These are phyloP conservation scores for Sugiyamaella pinicola DNA, from an alignment of 1,139 yeast species.

Conservation along the genomic window DNA sequence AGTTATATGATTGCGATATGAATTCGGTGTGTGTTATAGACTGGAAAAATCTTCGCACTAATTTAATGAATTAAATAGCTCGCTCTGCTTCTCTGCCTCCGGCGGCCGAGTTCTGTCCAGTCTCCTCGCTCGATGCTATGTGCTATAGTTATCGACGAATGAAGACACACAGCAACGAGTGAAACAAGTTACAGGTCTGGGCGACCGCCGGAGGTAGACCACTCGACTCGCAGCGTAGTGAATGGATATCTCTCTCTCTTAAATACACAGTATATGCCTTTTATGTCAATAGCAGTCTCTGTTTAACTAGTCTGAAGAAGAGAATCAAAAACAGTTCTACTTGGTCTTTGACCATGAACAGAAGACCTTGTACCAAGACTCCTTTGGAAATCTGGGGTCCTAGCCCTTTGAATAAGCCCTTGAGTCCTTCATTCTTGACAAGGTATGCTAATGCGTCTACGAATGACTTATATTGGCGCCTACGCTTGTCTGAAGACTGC, in stretches of 20 bases:
- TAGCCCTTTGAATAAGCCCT: conserved; percentile 73
- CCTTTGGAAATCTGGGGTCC: conserved; percentile 83
- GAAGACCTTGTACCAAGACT: conserved; percentile 79
- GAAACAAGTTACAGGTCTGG: no score
- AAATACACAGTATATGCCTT: not conserved
- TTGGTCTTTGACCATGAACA: conserved; percentile 80
- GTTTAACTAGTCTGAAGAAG: conserved; percentile 35
- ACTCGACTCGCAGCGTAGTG: no score
- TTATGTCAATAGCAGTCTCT: conserved; percentile 9
- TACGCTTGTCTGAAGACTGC: conserved; percentile 52
- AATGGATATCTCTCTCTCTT: no score
- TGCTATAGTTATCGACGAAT: no score
- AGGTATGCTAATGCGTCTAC: conserved; percentile 56
- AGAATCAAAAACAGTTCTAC: conserved; percentile 44
- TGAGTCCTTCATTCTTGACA: conserved; percentile 53
- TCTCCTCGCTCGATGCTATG: no score
- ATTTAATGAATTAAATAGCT: no score
- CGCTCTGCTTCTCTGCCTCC: no score
- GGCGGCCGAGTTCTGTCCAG: no score
- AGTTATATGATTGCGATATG: not conserved
- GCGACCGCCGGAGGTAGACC: not conserved
- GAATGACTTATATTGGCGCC: conserved; percentile 50
- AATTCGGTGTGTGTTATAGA: no score
- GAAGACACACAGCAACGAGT: no score
- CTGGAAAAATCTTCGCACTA: no score